Conservation (phyloP, 2,329 filamentous ascomycete species). For the Fusarium sp. region DNA sequence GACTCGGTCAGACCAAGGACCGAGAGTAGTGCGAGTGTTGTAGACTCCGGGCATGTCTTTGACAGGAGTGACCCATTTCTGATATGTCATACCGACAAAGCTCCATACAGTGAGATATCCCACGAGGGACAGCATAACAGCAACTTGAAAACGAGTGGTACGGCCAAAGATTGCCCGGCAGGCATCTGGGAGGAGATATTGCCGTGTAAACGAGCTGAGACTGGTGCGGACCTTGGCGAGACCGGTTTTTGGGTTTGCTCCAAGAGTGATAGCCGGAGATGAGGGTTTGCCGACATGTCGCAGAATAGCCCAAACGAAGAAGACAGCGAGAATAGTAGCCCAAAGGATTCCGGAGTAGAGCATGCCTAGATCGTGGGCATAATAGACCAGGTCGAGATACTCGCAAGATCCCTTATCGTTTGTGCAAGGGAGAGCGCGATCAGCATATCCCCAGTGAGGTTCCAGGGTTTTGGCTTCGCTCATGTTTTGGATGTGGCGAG, state of each 20-base stretch:
- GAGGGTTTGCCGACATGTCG: constrained; percentile 43
- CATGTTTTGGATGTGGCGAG: constrained; percentile 57
- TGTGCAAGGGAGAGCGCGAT: constrained; percentile 57
- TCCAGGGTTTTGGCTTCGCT: constrained; percentile 49
- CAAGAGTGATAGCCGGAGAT: constrained; percentile 27
- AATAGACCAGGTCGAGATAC: constrained; percentile 63
- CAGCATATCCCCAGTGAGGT: constrained; percentile 60
- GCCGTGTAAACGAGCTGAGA: constrained; percentile 55
- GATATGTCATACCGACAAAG: constrained; percentile 75
- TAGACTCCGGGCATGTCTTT: constrained; percentile 63
- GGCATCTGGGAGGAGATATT: constrained; percentile 70
- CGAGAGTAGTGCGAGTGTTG: constrained; percentile 73
- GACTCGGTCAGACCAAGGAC: constrained; percentile 75
- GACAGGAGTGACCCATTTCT: constrained; percentile 76
- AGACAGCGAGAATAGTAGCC: constrained; percentile 56
- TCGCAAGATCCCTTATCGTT: constrained; percentile 59
- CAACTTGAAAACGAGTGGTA: constrained; percentile 74
- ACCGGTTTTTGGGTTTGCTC: constrained; percentile 39
- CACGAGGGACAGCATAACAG: constrained; percentile 66
- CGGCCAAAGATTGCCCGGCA: constrained; percentile 70
- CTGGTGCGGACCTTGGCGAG: constrained; percentile 49
- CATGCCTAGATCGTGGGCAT: constrained; percentile 60
- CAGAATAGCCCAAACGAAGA: constrained; percentile 55
- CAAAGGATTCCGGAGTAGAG: constrained; percentile 63
- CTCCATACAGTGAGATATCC: constrained; percentile 74